Conservation (phyloP, 2,329 filamentous ascomycete species). For the Colletotrichum sansevieriae region DNA sequence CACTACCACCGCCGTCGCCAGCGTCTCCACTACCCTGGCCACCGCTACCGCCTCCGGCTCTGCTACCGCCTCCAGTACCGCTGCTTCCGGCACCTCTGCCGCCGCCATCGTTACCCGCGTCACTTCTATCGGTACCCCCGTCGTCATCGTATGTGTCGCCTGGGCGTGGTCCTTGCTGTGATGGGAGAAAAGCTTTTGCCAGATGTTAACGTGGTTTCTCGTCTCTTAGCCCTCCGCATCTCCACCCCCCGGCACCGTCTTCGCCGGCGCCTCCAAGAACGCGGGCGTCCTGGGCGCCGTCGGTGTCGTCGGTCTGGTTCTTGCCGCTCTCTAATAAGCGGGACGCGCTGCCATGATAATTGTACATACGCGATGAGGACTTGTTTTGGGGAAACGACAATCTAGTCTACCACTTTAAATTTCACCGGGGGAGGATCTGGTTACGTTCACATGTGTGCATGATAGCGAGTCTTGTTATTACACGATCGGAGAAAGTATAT, state of each 20-base stretch:
- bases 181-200: background rate
- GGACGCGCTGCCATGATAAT: background rate
- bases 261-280: slow-evolving; percentile 35
- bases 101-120: slow-evolving; percentile 20
- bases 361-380: slow-evolving; percentile 22
- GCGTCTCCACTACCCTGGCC: slow-evolving; percentile 18
- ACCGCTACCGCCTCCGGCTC: slow-evolving; percentile 12
- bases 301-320: slow-evolving; percentile 23
- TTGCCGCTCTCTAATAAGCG: slow-evolving; percentile 24
- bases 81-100: slow-evolving; percentile 9
- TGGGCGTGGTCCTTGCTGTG: slow-evolving; percentile 33
- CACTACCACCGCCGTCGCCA: slow-evolving; percentile 4
- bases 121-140: slow-evolving; percentile 33
- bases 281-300: slow-evolving; percentile 18
- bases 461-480: slow-evolving; percentile 31
- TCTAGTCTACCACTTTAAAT: background rate
- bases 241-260: slow-evolving; percentile 28
- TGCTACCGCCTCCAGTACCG: background rate
- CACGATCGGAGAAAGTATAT: slow-evolving; percentile 23
- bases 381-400: background rate
- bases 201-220: slow-evolving; percentile 13
- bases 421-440: slow-evolving; percentile 1
- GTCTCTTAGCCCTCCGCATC: slow-evolving; percentile 29
- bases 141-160: slow-evolving; percentile 34
- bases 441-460: slow-evolving; percentile 24